Base-by-base conservation (phyloP, 2,329 filamentous ascomycete species). In the Fusarium pseudoanthophilum region DNA sequence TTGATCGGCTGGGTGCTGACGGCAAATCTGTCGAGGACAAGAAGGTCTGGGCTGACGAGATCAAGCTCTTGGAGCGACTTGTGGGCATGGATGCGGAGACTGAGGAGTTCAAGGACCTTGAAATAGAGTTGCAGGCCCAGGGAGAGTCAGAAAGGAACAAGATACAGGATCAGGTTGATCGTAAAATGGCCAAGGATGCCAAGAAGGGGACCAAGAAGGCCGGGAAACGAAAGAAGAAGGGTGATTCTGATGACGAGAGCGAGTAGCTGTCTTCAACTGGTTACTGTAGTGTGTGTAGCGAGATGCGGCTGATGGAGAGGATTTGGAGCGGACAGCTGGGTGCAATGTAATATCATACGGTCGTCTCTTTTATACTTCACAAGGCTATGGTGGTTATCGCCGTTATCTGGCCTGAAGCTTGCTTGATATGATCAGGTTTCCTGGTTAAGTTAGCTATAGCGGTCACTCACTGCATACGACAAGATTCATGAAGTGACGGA, bases 51-150 rank as follows among this genome's bases (percentile, higher is more conserved):
- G 95, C 95, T 2, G 88, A 91, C 51, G 96, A 99, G 84, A 98
- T 99, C 83, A 98, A 98, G 85, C 85, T 98, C 72, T 87, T 99
- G 10, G 96, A 99, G 83, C 91, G 91, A 51, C 85, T 99, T 57
- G 92, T 98, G 45, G 95, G 92, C 13, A 94, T 95, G 89, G 92
- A 98, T 79, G 80, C 89, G 0, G 92, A 94, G 40, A 86, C 89
- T n/a, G 86, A 91, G 14, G 91, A 93, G 76, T 98, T 98, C 79
- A 84, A 82, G 74, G 81, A 85, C 18, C 82, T 93, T 59, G 94
- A 94, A 73, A 81, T 82, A 64, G 86, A 89, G 56, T 81, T 98
- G 74, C 87, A 92, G 65, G 89, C 88, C 42, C 85, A 89, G 78
- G 96, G 96, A 2, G 86, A 85, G 24, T 85, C 84, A 15, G 94